Conservation (phyloP, 345 rosid species). For the Populus davidiana region DNA sequence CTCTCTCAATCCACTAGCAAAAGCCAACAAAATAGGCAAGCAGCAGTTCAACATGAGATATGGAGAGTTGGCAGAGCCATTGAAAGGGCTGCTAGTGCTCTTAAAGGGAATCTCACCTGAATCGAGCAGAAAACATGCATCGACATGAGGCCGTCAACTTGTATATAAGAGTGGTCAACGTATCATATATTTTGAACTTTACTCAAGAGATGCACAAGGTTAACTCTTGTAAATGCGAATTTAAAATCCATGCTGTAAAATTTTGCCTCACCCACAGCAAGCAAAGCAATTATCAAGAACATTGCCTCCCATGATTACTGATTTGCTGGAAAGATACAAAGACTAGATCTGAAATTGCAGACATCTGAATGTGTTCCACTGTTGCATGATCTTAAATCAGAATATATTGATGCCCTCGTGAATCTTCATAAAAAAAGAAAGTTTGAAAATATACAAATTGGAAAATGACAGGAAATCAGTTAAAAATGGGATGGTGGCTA, state of each 20-base stretch:
- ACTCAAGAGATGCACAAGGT: not conserved
- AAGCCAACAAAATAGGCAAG: slow-evolving; percentile 18
- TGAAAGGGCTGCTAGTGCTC: slow-evolving; percentile 72
- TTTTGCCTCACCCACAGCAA: not conserved
- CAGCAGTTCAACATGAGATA: slow-evolving; percentile 61
- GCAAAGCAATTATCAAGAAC: not conserved
- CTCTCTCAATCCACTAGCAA: slow-evolving; percentile 26
- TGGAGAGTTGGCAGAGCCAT: slow-evolving; percentile 94
- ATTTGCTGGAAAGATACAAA: not conserved
- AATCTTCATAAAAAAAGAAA: no score
- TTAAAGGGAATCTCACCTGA: slow-evolving; percentile 42
- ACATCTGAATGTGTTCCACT: not conserved
- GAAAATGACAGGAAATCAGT: no score
- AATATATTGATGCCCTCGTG: not conserved
- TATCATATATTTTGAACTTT: not conserved
- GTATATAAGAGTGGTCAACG: not conserved
- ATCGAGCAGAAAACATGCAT: not conserved
- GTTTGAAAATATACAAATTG: no score
- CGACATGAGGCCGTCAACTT: not conserved
- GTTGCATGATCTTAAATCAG: not conserved
- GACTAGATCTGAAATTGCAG: not conserved
- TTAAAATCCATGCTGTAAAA: not conserved
- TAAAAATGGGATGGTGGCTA: no score
- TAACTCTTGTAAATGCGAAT: not conserved
- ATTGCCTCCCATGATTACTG: not conserved